Evolutionary conservation across 1,139 yeast species (phyloP).

Genomic region (Debaryomyces sp.): DNA sequence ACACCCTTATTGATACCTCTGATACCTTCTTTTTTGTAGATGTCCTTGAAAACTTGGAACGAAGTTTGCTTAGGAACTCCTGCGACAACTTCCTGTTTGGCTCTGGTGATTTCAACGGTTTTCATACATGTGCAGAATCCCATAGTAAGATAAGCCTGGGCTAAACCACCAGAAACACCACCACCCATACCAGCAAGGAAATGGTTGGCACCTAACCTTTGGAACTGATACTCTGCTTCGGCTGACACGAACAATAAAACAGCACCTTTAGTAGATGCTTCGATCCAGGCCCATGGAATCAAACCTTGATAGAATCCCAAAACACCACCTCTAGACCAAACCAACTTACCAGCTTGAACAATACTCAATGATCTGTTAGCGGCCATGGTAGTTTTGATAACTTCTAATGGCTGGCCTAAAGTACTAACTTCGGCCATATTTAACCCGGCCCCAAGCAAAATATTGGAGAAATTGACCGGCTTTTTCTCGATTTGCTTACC

Average conservation of each 20-base stretch:
- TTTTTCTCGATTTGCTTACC: constrained; percentile 60
- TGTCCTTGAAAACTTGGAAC: constrained; percentile 83
- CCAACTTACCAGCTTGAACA: constrained; percentile 67
- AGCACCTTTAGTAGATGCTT: constrained; percentile 98
- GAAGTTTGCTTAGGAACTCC: constrained; percentile 75
- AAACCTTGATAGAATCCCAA: constrained; percentile 94
- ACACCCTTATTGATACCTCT: constrained; percentile 97
- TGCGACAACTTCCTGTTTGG: constrained; percentile 68
- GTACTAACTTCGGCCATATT: constrained; percentile 93
- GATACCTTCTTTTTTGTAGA: constrained; percentile 82
- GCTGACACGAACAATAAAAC: constrained; percentile 91
- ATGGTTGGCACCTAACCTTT: constrained; percentile 62
- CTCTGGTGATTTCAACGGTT: constrained; percentile 93
- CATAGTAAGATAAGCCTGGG: constrained; percentile 95
- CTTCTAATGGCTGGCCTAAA: constrained; percentile 96
- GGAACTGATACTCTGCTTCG: constrained; percentile 83
- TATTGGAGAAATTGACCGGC: constrained; percentile 86
- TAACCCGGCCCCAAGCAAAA: constrained; percentile 90
- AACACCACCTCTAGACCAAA: constrained; percentile 93
- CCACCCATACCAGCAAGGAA: constrained; percentile 92
- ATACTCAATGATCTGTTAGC: constrained; percentile 81
- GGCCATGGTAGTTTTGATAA: constrained; percentile 95
- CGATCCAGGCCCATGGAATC: constrained; percentile 99
- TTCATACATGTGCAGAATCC: constrained; percentile 98
- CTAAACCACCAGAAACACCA: constrained; percentile 93